Evolutionary conservation across 257 asterid genomes (phyloP), one percentile per base, ranked within the genome.

Genomic region (Echium plantagineum): DNA sequence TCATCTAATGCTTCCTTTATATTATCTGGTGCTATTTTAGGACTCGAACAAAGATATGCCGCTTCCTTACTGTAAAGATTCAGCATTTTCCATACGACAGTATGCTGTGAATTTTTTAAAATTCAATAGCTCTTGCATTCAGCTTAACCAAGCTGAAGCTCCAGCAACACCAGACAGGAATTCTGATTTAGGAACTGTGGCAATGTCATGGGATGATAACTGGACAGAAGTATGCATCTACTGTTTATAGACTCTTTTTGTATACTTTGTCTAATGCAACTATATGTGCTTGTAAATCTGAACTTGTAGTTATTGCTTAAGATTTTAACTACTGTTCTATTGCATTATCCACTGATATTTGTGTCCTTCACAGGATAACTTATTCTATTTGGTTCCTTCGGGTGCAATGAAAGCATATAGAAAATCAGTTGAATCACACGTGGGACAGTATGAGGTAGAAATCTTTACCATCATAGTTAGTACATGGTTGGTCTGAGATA

Each of bases 381-480:
- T 89, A 58, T 89, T 86, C 81, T 89, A 94, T 68, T 52, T 81
- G 57, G 78, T 81, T 55, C 84, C 78, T 2, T 71, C 78, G 61
- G 95, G 90, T 69, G 89, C 96, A 19, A 67, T 81, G 78, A 83
- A 77, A 74, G 66, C 81, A 18, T 94, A 86, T 80, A 79, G 74
- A 68, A 82, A 72, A 52, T 80, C 91, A 66, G 62, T 89, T 63
- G 87, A 77, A 75, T 86, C 83, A 17, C 84, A 68, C 61, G 83
- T 72, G 66, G 65, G 70, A 12, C 85, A 77, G 68, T 70, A 32
- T 60, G 86, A 86, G 99, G 99, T 93, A 93, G 68, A 20, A 21
- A 21, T 55, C 2, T 20, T 19, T 63, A 15, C n/a, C 5, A 16
- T 18, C 49, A 7, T 30, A 4, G 2, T 32, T 18, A 19, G 49